Percentiles rank a stretch among this genome's conserved stretches.
These are phyloP conservation scores for Streptanthus diversifolius DNA, from an alignment of 345 rosid species.

Conservation along the genomic window DNA sequence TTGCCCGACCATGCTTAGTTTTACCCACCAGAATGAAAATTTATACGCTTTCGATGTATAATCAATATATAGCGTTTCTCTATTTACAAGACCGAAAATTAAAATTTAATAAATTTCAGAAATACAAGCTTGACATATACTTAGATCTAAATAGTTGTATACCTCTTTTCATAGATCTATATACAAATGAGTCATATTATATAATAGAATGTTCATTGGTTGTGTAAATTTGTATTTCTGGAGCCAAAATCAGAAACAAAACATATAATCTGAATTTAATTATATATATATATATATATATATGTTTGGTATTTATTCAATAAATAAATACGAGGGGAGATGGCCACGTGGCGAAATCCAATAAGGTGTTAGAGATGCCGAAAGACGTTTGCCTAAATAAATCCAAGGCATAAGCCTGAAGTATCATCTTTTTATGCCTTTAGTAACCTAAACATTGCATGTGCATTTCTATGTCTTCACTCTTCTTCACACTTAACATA, in stretches of 20 bases:
- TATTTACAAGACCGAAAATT: not conserved
- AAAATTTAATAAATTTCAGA: not conserved
- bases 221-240: not conserved
- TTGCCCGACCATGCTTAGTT: not conserved
- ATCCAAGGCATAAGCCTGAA: constrained; percentile 28
- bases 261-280: too few species aligned
- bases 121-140: not conserved
- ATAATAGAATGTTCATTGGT: not conserved
- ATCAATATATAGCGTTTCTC: too few species aligned
- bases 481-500: not conserved
- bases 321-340: not conserved
- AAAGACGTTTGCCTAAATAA: constrained; percentile 31
- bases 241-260: not conserved
- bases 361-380: constrained; percentile 20
- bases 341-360: constrained; percentile 11
- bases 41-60: too few species aligned
- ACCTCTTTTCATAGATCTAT: too few species aligned
- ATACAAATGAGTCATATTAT: not conserved
- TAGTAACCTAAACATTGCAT: constrained; percentile 23
- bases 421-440: constrained; percentile 22
- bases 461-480: constrained; percentile 24
- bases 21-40: not conserved
- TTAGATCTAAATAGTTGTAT: too few species aligned
- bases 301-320: not conserved
- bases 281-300: not conserved